Evolutionary conservation across 495 filamentous ascomycete species (phyloP).

Genomic region (Jackrogersella minutella): DNA sequence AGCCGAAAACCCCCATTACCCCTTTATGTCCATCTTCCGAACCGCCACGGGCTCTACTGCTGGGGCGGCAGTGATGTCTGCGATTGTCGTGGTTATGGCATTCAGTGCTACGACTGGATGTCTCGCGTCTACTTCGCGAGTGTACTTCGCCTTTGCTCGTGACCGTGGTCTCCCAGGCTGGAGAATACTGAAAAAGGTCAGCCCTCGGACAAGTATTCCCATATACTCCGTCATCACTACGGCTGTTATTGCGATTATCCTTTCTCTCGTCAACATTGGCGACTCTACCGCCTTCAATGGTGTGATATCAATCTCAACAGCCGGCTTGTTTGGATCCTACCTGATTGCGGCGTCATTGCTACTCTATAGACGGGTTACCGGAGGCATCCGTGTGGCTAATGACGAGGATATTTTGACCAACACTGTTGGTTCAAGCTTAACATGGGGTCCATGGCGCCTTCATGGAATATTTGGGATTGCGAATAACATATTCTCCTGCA

Average conservation of each 20-base stretch:
- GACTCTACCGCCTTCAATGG: not conserved
- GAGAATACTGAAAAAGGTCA: slow-evolving; percentile 2
- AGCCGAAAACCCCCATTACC: slow-evolving; percentile 1
- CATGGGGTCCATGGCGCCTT: slow-evolving; percentile 1
- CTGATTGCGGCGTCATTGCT: not conserved
- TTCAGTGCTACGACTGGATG: slow-evolving; percentile 2
- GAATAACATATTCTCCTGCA: slow-evolving; percentile 1
- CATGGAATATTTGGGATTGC: not conserved
- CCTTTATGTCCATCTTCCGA: slow-evolving; percentile 1
- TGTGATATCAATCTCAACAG: slow-evolving; percentile 1
- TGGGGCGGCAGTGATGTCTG: slow-evolving; percentile 4
- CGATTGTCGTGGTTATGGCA: not conserved
- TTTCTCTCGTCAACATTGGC: slow-evolving; percentile 1
- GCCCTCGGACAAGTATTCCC: slow-evolving; percentile 3
- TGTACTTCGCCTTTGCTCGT: slow-evolving; percentile 5
- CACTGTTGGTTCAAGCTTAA: not conserved
- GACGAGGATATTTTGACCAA: not conserved
- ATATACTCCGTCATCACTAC: slow-evolving; percentile 3
- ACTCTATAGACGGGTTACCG: not conserved
- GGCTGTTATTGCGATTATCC: not conserved
- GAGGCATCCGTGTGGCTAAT: not conserved
- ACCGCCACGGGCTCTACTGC: not conserved
- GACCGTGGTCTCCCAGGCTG: not conserved
- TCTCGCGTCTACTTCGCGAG: not conserved
- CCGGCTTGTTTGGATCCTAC: not conserved